Conservation (phyloP, 2,329 filamentous ascomycete species). For the Bipolaris bicolor region DNA sequence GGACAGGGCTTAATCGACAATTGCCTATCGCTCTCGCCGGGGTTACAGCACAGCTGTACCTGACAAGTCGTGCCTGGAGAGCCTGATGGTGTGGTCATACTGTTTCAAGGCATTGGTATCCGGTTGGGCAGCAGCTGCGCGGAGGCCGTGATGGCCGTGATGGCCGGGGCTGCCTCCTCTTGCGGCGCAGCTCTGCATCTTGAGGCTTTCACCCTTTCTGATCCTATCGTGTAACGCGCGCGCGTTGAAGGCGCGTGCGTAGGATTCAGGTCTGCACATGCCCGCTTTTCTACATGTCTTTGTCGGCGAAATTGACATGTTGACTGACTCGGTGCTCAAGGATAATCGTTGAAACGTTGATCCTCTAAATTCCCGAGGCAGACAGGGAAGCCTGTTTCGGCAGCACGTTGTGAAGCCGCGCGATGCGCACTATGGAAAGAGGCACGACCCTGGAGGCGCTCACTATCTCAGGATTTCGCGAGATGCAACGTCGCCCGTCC, state of each 20-base stretch:
- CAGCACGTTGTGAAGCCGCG: constrained; percentile 9
- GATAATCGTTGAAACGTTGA: constrained; percentile 30
- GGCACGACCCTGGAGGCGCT: constrained; percentile 17
- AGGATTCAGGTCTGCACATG: constrained; percentile 13
- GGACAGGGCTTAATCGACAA: constrained; percentile 8
- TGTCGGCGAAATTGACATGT: constrained; percentile 3
- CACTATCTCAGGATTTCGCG: constrained; percentile 11
- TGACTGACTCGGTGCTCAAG: constrained; percentile 24
- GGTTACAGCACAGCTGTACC: constrained; percentile 13
- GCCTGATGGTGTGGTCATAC: constrained; percentile 23
- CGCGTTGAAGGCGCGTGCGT: constrained; percentile 31
- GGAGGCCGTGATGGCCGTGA: constrained; percentile 11
- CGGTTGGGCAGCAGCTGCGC: constrained; percentile 18
- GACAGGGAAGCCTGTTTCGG: constrained; percentile 13
- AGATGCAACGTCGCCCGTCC: constrained; percentile 11
- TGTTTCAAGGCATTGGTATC: constrained; percentile 18
- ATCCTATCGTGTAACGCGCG: constrained; percentile 30
- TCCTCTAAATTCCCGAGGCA: constrained; percentile 13
- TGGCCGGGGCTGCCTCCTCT: constrained; percentile 21
- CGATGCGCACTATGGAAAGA: constrained; percentile 12
- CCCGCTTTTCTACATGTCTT: constrained; percentile 11
- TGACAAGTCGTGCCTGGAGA: constrained; percentile 18
- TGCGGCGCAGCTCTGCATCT: constrained; percentile 21
- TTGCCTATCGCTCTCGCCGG: constrained; percentile 17
- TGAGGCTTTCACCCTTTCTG: constrained; percentile 12